A percentile compares a stretch with the other conserved stretches of the same genome.
These are phyloP conservation scores for Colletotrichum paranaense DNA, from an alignment of 2,329 filamentous ascomycete genomes.

Conservation along the genomic window DNA sequence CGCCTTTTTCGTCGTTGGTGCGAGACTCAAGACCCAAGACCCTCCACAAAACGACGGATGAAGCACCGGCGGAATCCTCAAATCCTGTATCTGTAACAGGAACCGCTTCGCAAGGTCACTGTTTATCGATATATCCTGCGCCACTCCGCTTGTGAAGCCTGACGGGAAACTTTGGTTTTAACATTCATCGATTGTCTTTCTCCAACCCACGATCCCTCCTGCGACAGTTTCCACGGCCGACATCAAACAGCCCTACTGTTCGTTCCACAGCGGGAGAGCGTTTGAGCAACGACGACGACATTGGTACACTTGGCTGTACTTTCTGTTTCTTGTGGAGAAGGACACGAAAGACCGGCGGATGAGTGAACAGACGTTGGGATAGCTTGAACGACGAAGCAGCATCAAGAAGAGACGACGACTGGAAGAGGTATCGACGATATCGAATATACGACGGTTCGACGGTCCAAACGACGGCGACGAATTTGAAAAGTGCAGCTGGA, in stretches of 20 bases:
- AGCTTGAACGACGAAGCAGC: neutral
- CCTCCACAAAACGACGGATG: slow-evolving; percentile 1
- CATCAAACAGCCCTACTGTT: neutral
- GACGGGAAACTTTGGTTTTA: neutral
- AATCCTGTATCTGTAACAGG: slow-evolving; percentile 16
- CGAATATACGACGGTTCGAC: neutral
- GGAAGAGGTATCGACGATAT: neutral
- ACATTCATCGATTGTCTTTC: slow-evolving; percentile 2
- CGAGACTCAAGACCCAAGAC: neutral
- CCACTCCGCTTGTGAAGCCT: neutral
- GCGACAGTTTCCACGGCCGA: slow-evolving; percentile 2
- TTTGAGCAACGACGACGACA: neutral
- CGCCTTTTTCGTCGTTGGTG: neutral
- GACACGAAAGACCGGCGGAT: neutral
- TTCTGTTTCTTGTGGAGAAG: neutral
- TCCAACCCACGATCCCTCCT: neutral
- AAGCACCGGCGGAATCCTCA: neutral
- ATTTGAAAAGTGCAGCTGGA: neutral
- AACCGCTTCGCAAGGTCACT: slow-evolving; percentile 5
- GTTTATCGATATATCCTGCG: neutral
- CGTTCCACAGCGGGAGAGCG: neutral
- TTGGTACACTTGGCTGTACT: neutral
- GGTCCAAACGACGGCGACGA: neutral
- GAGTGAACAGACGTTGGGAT: neutral
- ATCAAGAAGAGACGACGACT: neutral